Base-by-base conservation (phyloP, 2,329 filamentous ascomycete genomes). In the Hypomyces perniciosus region DNA sequence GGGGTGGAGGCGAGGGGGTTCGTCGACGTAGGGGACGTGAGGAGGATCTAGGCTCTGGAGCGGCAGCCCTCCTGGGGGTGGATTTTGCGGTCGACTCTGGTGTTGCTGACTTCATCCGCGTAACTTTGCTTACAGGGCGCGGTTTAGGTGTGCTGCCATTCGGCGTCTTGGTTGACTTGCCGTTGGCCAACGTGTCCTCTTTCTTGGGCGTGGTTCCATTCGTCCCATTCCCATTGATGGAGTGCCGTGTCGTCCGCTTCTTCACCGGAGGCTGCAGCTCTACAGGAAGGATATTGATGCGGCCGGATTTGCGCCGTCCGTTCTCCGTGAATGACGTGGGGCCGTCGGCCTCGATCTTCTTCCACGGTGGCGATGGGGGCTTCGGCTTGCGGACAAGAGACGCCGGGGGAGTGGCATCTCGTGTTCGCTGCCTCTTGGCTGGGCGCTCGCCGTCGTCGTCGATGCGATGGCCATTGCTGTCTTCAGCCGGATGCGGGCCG, bases 331-430 rank as follows among this genome's bases (percentile, higher is more conserved):
- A 91, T 1, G 88, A 86, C 4, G 92, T 93, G 26, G 93, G 93
- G 0, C 93, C 93, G 29, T 95, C 88, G 38, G 87, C 89, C 53
- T 80, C 80, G 56, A 88, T 80, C 62, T 83, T 88, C 73, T 93
- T 97, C 93, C 93, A 99, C 26, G 93, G 93, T 57, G 93, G 93
- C 56, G 92, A 97, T 54, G 79, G 76, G 48, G 74, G 72, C 50
- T 71, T 72, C 0, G 56, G 54, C 53, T 70, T 84, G 74, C 62
- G 68, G 62, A 54, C 74, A 68, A 61, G 52, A 52, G 67, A 61
- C 44, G 57, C 67, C 43, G 57, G 67, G 33, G 74, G 72, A 27
- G 72, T 77, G 55, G 66, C 64, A 8, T 77, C 73, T 55, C 72
- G 73, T 30, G 80, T 75, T 65, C 83, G 83, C 55, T 83, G 83